These are phyloP conservation scores for Gnomoniopsis sp. DNA, from an alignment of 2,329 filamentous ascomycete genomes.

Conservation along the genomic window DNA sequence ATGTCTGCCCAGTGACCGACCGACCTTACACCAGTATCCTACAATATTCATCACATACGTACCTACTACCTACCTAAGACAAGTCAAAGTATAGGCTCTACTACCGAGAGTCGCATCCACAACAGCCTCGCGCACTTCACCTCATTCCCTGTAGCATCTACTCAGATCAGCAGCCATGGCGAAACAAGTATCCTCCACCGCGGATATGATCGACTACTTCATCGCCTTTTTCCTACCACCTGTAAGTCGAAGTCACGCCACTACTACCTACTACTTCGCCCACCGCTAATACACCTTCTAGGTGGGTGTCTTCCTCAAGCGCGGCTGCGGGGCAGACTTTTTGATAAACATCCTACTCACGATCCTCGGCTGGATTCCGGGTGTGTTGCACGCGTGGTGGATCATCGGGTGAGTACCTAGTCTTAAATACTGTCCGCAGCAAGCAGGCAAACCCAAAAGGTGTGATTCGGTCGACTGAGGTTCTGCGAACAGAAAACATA, in stretches of 20 bases:
- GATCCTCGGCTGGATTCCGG: conserved; percentile 16
- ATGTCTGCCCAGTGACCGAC: too few relatives aligned
- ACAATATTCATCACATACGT: too few relatives aligned
- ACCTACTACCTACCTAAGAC: too few relatives aligned
- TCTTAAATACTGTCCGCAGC: background rate
- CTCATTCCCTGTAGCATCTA: too few relatives aligned
- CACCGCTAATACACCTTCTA: background rate
- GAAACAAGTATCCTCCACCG: conserved; percentile 13
- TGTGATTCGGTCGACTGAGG: background rate
- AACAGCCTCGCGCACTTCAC: background rate
- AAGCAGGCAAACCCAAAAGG: background rate
- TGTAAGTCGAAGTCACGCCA: background rate
- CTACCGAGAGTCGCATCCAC: background rate
- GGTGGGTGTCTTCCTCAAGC: conserved; percentile 17
- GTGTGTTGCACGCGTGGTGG: conserved; percentile 18
- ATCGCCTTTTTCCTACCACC: conserved; percentile 18
- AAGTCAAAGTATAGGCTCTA: background rate
- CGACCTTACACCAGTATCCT: too few relatives aligned
- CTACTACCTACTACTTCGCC: background rate
- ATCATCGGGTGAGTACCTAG: conserved; percentile 9
- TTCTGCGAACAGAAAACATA: background rate
- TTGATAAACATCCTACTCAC: conserved; percentile 17
- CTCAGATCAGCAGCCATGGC: conserved; percentile 10
- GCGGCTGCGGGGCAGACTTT: conserved; percentile 10
- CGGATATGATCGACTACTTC: conserved; percentile 17